Evolutionary conservation across 805 yeast genomes (phyloP).

Genomic region (Saturnispora ahearnii): DNA sequence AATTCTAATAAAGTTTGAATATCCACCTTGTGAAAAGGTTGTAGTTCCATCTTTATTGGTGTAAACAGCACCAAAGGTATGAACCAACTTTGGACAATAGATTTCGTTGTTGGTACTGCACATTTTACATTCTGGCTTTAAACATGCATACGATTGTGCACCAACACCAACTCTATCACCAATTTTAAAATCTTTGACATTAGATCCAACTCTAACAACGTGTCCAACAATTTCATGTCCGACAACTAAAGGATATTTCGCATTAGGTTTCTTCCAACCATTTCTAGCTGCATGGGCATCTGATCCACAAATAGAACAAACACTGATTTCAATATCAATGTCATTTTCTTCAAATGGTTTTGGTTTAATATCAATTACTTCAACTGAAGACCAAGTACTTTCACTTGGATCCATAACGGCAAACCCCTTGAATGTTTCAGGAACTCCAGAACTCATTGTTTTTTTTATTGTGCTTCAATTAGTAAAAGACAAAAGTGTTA

Average conservation of each 20-base stretch:
- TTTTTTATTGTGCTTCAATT: too few relatives aligned
- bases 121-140: slow-evolving; percentile 40
- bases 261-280: slow-evolving; percentile 38
- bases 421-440: slow-evolving; percentile 32
- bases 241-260: slow-evolving; percentile 28
- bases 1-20: slow-evolving; percentile 56
- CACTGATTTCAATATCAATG: slow-evolving; percentile 35
- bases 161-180: slow-evolving; percentile 82
- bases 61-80: slow-evolving; percentile 29
- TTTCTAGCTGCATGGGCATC: slow-evolving; percentile 44
- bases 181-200: slow-evolving; percentile 40
- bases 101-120: slow-evolving; percentile 46
- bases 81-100: slow-evolving; percentile 30
- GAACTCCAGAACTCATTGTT: slow-evolving; percentile 15
- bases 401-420: slow-evolving; percentile 28
- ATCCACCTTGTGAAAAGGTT: slow-evolving; percentile 51
- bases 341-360: slow-evolving; percentile 33
- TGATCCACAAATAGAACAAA: slow-evolving; percentile 52
- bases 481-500: too few relatives aligned
- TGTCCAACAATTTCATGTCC: slow-evolving; percentile 64
- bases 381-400: slow-evolving; percentile 27
- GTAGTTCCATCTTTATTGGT: slow-evolving; percentile 22
- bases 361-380: slow-evolving; percentile 26
- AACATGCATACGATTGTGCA: slow-evolving; percentile 56
- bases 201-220: slow-evolving; percentile 50